phyloP scores from a whole-genome alignment of 257 asterid genomes.

The Capsicum baccatum region DNA sequence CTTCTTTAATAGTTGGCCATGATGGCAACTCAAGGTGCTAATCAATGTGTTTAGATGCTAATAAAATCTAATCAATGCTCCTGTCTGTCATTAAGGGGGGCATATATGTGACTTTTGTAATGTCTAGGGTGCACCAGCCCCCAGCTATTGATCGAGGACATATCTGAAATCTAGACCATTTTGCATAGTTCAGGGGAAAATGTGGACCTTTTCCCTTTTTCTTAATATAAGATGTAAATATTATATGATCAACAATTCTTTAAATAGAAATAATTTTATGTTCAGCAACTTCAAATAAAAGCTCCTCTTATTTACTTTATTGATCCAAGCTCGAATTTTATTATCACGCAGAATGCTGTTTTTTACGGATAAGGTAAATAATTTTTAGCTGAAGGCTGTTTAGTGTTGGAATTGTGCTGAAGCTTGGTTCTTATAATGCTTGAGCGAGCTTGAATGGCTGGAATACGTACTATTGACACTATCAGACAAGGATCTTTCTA shows the following conservation, averaged over 20 bases:
- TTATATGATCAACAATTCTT: not conserved
- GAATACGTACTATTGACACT: not conserved
- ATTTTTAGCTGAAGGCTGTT: not conserved
- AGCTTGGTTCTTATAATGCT: slow-evolving; percentile 10
- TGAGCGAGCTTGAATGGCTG: not conserved
- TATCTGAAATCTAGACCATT: not conserved
- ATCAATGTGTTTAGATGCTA: not conserved
- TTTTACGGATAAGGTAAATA: not conserved
- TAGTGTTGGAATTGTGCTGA: slow-evolving; percentile 1
- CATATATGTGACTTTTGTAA: not conserved
- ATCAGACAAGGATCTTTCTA: not conserved
- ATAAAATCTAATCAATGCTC: not conserved
- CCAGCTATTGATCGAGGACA: not conserved
- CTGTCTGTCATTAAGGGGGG: not conserved
- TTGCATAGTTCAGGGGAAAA: not conserved
- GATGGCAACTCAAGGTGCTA: not conserved
- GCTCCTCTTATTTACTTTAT: not conserved
- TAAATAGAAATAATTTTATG: not conserved
- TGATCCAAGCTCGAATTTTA: not conserved
- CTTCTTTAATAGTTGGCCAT: not conserved
- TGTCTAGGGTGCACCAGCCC: not conserved
- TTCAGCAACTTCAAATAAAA: not conserved
- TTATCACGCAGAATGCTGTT: not conserved
- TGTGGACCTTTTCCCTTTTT: not conserved
- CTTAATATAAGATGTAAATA: not conserved